Evolutionary conservation across 2,329 filamentous ascomycete genomes (phyloP).

Genomic region (Periglandula ipomoeae): DNA sequence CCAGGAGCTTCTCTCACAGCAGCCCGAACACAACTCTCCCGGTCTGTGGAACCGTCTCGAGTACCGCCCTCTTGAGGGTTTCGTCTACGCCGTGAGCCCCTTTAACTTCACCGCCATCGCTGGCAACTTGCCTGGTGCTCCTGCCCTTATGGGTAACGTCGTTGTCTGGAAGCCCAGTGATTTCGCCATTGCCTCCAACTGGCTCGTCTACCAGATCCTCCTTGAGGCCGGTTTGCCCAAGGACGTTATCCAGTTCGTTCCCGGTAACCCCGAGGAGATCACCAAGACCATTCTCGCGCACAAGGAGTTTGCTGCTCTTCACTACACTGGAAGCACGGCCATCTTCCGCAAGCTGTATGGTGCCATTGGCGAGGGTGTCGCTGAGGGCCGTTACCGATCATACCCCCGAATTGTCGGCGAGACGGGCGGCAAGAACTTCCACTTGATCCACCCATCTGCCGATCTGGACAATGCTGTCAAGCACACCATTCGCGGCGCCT

Average conservation of each 20-base stretch:
- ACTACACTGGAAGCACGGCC: constrained; percentile 88
- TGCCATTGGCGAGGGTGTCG: constrained; percentile 72
- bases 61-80: constrained; percentile 83
- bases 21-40: constrained; percentile 73
- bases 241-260: constrained; percentile 88
- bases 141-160: constrained; percentile 86
- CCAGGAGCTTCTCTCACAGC: constrained; percentile 79
- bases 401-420: constrained; percentile 88
- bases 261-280: constrained; percentile 76
- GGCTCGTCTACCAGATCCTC: constrained; percentile 82
- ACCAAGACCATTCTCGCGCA: constrained; percentile 70
- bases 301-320: constrained; percentile 77
- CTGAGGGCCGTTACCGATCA: constrained; percentile 69
- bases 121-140: constrained; percentile 74
- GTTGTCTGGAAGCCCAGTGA: constrained; percentile 97
- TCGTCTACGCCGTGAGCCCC: constrained; percentile 87
- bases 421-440: constrained; percentile 92
- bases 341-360: constrained; percentile 88
- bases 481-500: constrained; percentile 78
- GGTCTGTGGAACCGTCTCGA: constrained; percentile 90
- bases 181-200: constrained; percentile 80
- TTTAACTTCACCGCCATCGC: constrained; percentile 98
- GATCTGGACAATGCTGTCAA: constrained; percentile 70
- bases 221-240: constrained; percentile 83
- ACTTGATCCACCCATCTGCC: constrained; percentile 68